Conservation (phyloP, 176 grass and related monocot species). For the Triticum timopheevii region DNA sequence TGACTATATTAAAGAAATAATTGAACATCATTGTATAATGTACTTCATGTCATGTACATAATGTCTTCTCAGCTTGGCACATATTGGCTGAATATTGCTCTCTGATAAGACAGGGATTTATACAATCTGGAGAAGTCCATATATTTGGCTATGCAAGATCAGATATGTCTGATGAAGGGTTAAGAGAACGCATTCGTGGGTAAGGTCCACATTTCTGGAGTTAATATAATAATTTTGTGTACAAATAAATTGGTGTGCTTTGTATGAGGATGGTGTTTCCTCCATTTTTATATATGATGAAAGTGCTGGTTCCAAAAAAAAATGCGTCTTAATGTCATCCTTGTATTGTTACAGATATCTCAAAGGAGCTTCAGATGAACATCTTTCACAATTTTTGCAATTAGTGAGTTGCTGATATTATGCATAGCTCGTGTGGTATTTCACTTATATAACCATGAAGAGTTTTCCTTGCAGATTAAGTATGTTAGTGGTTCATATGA, state of each 20-base stretch:
- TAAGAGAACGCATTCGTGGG: slow-evolving; percentile 79
- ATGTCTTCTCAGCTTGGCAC: slow-evolving; percentile 18
- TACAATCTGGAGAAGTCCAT: slow-evolving; percentile 66
- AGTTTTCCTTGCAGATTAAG: slow-evolving; percentile 65
- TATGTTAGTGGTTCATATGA: slow-evolving; percentile 96
- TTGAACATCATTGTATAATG: not conserved
- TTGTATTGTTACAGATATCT: slow-evolving; percentile 58
- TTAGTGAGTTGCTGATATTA: slow-evolving; percentile 50
- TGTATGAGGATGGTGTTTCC: not conserved
- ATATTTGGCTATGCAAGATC: slow-evolving; percentile 97
- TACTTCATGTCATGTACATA: slow-evolving; percentile 2
- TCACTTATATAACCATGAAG: slow-evolving; percentile 11
- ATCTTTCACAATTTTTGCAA: slow-evolving; percentile 72
- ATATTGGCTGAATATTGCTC: not conserved
- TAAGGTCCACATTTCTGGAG: slow-evolving; percentile 37
- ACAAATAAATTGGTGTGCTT: not conserved
- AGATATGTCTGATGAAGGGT: slow-evolving; percentile 82
- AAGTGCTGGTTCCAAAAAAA: not conserved
- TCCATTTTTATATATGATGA: not conserved
- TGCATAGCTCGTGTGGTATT: not conserved
- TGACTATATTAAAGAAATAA: not conserved
- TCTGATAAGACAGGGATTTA: slow-evolving; percentile 58
- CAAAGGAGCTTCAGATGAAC: slow-evolving; percentile 67
- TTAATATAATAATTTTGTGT: not conserved
- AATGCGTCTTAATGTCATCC: not conserved